Base-by-base conservation (phyloP, 192 early-diverging fungal species). In the Linnemannia schmuckeri region DNA sequence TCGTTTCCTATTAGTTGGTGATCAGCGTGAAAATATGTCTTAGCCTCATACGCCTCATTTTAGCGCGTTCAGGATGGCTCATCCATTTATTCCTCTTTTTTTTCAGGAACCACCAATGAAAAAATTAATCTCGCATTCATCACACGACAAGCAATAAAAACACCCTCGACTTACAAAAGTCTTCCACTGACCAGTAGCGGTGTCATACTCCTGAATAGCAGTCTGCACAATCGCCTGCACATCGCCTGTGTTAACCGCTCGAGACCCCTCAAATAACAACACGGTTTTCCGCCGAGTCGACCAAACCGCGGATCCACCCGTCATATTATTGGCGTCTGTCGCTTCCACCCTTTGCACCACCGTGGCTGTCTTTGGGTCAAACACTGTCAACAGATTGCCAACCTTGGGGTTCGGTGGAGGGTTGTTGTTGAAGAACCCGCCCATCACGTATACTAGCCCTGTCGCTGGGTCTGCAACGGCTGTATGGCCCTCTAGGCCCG, bases 221-320 rank as follows among this genome's bases (percentile, higher is more conserved):
- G 40, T 44, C 77, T 76, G 30, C 6, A 63, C 83, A 22, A 80
- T 27, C 20, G 70, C 78, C 18, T 42, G 27, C 7, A 70, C n/a
- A 24, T 9, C 22, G 0, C 63, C 63, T 1, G 40, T 68, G 13
- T 40, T 70, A 9, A 61, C 54, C 4, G 75, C 78, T 12, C 78
- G 33, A 20, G 84, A 81, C 8, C 84, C 84, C 54, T 79, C 84
- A 76, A 87, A 77, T 5, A 75, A 57, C 63, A 87, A 33, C 6
- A 87, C 41, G 6, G 75, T 70, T 6, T 77, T 77, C 38, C 75
- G 47, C 0, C 52, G 40, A 22, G 24, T 74, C 38, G 84, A 87
- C 84, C 84, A 87, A 3, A 87, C 72, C 1, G 79, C 84, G 6
- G 52, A 57, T 6, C 42, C 75, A 41, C 76, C 78, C 6, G 79